Conservation (phyloP, 2,329 filamentous ascomycete genomes). For the Coleophoma cylindrospora region DNA sequence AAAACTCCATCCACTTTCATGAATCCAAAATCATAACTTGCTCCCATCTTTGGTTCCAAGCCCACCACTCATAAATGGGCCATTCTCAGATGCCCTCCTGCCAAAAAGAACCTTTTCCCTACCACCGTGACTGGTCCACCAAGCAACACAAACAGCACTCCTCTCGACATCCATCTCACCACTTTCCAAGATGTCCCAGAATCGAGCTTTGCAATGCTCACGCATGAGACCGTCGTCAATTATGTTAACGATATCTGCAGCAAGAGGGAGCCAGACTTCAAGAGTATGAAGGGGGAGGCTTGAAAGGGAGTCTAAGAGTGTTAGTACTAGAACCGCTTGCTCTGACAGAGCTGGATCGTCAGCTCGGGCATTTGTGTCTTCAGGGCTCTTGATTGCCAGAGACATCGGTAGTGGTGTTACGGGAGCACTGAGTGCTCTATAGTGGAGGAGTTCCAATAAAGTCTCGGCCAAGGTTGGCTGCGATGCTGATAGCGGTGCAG, state of each 20-base stretch:
- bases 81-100: constrained; percentile 6
- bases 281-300: constrained; percentile 53
- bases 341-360: constrained; percentile 41
- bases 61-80: constrained; percentile 24
- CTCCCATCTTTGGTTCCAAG: constrained; percentile 13
- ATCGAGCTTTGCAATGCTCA: constrained; percentile 51
- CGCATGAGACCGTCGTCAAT: constrained; percentile 51
- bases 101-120: constrained; percentile 21
- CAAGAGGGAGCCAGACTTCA: constrained; percentile 61
- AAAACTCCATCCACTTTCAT: neutral
- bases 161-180: constrained; percentile 70
- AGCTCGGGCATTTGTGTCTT: constrained; percentile 23
- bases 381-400: constrained; percentile 15
- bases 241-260: constrained; percentile 52
- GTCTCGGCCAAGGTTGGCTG: constrained; percentile 61
- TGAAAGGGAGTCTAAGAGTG: constrained; percentile 60
- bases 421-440: constrained; percentile 52
- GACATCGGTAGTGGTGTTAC: constrained; percentile 32
- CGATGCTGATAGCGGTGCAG: constrained; percentile 52
- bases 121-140: constrained; percentile 55
- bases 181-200: constrained; percentile 59
- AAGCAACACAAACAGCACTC: constrained; percentile 58
- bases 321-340: constrained; percentile 58
- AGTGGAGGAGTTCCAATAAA: constrained; percentile 58
- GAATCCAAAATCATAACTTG: constrained; percentile 14